These are phyloP conservation scores for Waltergamsia citrina DNA, from an alignment of 2,329 filamentous ascomycete genomes.

Conservation along the genomic window DNA sequence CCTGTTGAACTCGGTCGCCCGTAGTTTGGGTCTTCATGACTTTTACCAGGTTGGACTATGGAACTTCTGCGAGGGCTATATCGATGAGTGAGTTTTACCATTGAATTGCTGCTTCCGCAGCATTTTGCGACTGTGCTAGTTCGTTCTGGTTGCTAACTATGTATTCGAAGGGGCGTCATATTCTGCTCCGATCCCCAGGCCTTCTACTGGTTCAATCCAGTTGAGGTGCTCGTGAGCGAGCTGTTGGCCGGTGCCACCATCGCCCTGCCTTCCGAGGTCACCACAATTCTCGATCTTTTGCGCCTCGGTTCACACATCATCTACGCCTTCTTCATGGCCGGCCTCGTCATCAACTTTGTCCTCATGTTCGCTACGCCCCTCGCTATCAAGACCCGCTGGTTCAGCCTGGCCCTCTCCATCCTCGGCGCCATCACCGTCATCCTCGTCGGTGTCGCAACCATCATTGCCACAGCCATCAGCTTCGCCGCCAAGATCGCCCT, in stretches of 20 bases:
- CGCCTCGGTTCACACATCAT: slow-evolving; percentile 70
- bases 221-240: slow-evolving; percentile 70
- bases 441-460: slow-evolving; percentile 57
- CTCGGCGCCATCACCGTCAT: slow-evolving; percentile 59
- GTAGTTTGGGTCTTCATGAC: slow-evolving; percentile 79
- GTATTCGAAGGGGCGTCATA: slow-evolving; percentile 54
- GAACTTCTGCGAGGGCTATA: slow-evolving; percentile 86
- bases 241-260: slow-evolving; percentile 76
- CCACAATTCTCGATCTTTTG: slow-evolving; percentile 65
- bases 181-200: slow-evolving; percentile 60
- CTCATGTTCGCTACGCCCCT: slow-evolving; percentile 58
- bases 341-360: slow-evolving; percentile 59
- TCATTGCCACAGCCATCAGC: slow-evolving; percentile 77
- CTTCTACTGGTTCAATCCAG: slow-evolving; percentile 87
- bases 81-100: slow-evolving; percentile 38
- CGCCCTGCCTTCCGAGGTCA: slow-evolving; percentile 65
- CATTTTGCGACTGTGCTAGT: neutral
- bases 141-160: neutral
- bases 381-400: slow-evolving; percentile 46
- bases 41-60: slow-evolving; percentile 91
- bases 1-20: slow-evolving; percentile 80
- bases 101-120: neutral
- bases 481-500: slow-evolving; percentile 73
- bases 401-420: slow-evolving; percentile 58
- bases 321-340: slow-evolving; percentile 79